Evolutionary conservation across 352 stramenopile species (phyloP).

Genomic region (Phytophthora sp.): DNA sequence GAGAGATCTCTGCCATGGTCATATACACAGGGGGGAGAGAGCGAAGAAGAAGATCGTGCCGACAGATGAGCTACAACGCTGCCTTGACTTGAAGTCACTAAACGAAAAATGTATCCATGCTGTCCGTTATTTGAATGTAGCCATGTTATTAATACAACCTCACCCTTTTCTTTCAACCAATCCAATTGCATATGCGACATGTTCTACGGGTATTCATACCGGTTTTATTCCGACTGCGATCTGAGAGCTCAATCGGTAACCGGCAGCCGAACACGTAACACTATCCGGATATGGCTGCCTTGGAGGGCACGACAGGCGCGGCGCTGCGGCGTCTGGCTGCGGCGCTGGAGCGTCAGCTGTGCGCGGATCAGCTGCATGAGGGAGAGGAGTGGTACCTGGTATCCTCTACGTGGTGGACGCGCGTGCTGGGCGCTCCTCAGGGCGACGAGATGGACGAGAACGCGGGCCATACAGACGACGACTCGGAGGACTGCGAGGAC

Average conservation of each 20-base stretch:
- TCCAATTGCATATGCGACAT: too few species aligned
- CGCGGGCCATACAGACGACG: slow-evolving; percentile 40
- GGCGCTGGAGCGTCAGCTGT: slow-evolving; percentile 37
- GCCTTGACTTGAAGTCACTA: too few species aligned
- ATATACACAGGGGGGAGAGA: background rate
- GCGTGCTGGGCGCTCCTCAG: slow-evolving; percentile 30
- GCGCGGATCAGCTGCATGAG: slow-evolving; percentile 46
- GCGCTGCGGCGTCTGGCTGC: slow-evolving; percentile 21
- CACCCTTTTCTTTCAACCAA: too few species aligned
- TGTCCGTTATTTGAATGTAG: too few species aligned
- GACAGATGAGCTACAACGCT: slow-evolving; percentile 12
- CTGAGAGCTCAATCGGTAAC: too few species aligned
- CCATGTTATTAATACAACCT: too few species aligned
- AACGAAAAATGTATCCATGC: too few species aligned
- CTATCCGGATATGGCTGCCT: slow-evolving; percentile 14
- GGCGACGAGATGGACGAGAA: slow-evolving; percentile 31
- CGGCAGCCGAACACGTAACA: background rate
- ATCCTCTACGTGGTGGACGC: slow-evolving; percentile 56
- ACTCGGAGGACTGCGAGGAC: slow-evolving; percentile 38
- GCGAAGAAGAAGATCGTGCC: slow-evolving; percentile 1
- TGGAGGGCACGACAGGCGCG: background rate
- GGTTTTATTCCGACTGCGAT: too few species aligned
- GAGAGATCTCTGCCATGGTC: background rate
- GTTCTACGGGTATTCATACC: too few species aligned
- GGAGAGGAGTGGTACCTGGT: slow-evolving; percentile 77